Evolutionary conservation across 2,329 filamentous ascomycete genomes (phyloP).

Genomic region (Cyphellophora attinorum): DNA sequence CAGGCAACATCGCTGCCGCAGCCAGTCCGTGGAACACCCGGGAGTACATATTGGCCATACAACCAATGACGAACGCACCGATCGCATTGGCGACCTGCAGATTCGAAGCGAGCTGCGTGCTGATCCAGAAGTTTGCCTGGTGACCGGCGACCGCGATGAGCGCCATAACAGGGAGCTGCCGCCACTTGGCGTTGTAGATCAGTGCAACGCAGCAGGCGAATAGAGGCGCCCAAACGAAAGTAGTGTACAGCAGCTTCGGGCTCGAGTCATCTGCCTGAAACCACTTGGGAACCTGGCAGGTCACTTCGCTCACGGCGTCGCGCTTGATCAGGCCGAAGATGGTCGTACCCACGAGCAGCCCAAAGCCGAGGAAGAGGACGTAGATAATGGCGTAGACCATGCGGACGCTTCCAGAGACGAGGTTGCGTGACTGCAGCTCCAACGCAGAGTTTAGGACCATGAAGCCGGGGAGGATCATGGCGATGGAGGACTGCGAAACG

Average conservation of each 20-base stretch:
- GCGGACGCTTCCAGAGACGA: slow-evolving; percentile 61
- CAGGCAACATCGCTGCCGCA: slow-evolving; percentile 74
- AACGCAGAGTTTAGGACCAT: slow-evolving; percentile 51
- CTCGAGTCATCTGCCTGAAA: slow-evolving; percentile 1
- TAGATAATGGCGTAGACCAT: slow-evolving; percentile 68
- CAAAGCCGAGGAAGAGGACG: slow-evolving; percentile 61
- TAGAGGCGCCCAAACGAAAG: slow-evolving; percentile 62
- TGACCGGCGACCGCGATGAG: slow-evolving; percentile 58
- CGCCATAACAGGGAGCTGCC: slow-evolving; percentile 67
- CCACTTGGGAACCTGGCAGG: slow-evolving; percentile 15
- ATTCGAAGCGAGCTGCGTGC: slow-evolving; percentile 1
- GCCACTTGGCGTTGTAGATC: slow-evolving; percentile 74
- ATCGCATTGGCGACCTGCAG: slow-evolving; percentile 46
- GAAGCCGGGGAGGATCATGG: slow-evolving; percentile 61
- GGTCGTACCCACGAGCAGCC: slow-evolving; percentile 59
- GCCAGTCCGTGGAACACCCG: slow-evolving; percentile 64
- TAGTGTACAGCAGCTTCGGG: slow-evolving; percentile 18
- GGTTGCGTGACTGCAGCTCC: slow-evolving; percentile 58
- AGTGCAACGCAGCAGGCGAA: slow-evolving; percentile 67
- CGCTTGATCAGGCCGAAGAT: slow-evolving; percentile 41
- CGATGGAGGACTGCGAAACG: slow-evolving; percentile 61
- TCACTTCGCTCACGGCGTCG: slow-evolving; percentile 4
- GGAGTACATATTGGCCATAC: slow-evolving; percentile 70
- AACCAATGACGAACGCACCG: slow-evolving; percentile 64
- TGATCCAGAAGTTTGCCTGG: slow-evolving; percentile 5